A percentile compares a stretch with the other conserved stretches of the same genome.
phyloP scores from a whole-genome alignment of 140 eudicot species.

The Bidens hawaiensis region DNA sequence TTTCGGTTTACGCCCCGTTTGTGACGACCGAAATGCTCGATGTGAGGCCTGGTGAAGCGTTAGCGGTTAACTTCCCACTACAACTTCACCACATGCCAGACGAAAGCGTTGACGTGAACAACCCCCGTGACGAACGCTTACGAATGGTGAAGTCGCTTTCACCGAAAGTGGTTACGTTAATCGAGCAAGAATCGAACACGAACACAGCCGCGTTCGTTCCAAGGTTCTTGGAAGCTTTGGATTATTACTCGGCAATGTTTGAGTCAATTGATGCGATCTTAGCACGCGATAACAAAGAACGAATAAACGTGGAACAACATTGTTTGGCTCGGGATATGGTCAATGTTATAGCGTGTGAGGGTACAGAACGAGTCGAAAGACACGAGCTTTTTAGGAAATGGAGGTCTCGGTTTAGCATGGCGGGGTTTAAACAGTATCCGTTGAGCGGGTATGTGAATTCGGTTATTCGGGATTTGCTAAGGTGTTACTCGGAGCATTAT shows the following conservation, averaged over 20 bases:
- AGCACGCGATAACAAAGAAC: conserved; percentile 59
- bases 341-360: conserved; percentile 85
- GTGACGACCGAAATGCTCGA: conserved; percentile 65
- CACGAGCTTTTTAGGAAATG: conserved; percentile 88
- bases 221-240: conserved; percentile 65
- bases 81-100: conserved; percentile 93
- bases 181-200: conserved; percentile 94
- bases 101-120: conserved; percentile 82
- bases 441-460: conserved; percentile 84
- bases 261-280: conserved; percentile 74
- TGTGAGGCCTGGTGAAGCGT: conserved; percentile 69
- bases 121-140: conserved; percentile 77
- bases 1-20: conserved; percentile 65
- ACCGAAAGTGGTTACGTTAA: conserved; percentile 75
- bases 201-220: conserved; percentile 82
- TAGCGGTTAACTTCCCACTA: conserved; percentile 81
- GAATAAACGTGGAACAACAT: conserved; percentile 81
- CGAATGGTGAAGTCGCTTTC: conserved; percentile 74
- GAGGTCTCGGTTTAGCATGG: conserved; percentile 83
- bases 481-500: conserved; percentile 79
- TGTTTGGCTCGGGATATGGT: conserved; percentile 88
- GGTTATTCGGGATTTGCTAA: conserved; percentile 61
- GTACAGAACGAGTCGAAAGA: conserved; percentile 78
- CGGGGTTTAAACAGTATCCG: conserved; percentile 76
- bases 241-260: conserved; percentile 75